phyloP scores from a whole-genome alignment of 2,329 filamentous ascomycete genomes.

The Ceratocystis eucalypticola region DNA sequence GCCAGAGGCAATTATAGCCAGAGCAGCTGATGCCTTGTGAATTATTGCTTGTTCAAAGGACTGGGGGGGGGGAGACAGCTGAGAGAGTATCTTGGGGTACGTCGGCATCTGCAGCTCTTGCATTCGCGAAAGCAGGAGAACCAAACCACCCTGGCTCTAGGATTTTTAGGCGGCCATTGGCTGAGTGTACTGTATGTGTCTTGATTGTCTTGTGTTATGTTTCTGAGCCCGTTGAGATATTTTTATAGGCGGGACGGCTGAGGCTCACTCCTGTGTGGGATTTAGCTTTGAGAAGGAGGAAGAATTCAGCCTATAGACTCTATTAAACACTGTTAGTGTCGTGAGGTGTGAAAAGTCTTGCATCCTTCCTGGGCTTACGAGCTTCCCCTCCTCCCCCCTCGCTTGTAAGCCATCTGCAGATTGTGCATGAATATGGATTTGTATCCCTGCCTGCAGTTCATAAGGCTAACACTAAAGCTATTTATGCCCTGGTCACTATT shows the following conservation, averaged over 20 bases:
- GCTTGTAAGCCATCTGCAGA: neutral
- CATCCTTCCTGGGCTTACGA: too few relatives aligned
- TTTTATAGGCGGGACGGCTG: too few relatives aligned
- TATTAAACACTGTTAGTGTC: too few relatives aligned
- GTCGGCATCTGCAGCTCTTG: neutral
- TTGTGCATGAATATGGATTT: conserved; percentile 4
- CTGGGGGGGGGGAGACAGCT: neutral
- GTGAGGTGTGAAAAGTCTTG: too few relatives aligned
- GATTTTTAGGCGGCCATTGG: neutral
- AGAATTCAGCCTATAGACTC: too few relatives aligned
- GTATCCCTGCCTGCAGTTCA: neutral
- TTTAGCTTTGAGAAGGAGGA: too few relatives aligned
- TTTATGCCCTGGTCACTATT: conserved; percentile 6
- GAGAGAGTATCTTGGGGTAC: neutral
- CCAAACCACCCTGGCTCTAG: neutral
- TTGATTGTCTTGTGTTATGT: neutral
- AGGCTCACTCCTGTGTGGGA: too few relatives aligned
- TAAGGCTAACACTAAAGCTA: conserved; percentile 9
- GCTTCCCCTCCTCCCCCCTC: neutral
- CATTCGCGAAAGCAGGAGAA: conserved; percentile 15
- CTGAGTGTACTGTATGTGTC: neutral
- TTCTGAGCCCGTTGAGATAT: neutral
- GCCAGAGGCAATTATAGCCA: neutral
- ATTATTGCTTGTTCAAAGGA: too few relatives aligned
- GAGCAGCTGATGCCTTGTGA: neutral